These are phyloP conservation scores for Aspergillus proliferans DNA, from an alignment of 2,329 filamentous ascomycete species.

Conservation along the genomic window DNA sequence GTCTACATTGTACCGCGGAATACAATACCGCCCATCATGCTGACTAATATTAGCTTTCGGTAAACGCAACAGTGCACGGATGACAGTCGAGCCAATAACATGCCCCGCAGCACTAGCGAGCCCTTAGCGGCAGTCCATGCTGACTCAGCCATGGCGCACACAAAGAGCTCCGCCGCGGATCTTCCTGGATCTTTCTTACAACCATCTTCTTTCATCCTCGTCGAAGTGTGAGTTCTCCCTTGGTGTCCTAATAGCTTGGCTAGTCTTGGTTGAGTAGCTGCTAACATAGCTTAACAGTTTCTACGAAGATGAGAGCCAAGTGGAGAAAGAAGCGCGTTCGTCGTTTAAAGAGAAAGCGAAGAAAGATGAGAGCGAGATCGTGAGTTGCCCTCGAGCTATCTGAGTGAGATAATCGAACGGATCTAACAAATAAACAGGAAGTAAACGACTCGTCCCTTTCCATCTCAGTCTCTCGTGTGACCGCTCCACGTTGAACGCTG, in stretches of 20 bases:
- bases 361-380: slow-evolving; percentile 98
- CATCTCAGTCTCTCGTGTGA: slow-evolving; percentile 45
- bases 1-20: neutral
- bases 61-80: slow-evolving; percentile 7
- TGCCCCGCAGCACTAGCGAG: slow-evolving; percentile 15
- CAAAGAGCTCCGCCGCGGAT: slow-evolving; percentile 31
- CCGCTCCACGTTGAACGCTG: slow-evolving; percentile 32
- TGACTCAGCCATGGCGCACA: slow-evolving; percentile 38
- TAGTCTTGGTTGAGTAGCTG: slow-evolving; percentile 12
- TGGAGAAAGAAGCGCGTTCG: slow-evolving; percentile 99
- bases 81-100: slow-evolving; percentile 12
- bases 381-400: slow-evolving; percentile 48
- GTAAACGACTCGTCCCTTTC: slow-evolving; percentile 57
- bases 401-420: neutral
- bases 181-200: slow-evolving; percentile 32
- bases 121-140: slow-evolving; percentile 23
- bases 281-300: slow-evolving; percentile 23
- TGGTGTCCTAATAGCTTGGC: slow-evolving; percentile 5
- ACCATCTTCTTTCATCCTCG: slow-evolving; percentile 41
- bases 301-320: slow-evolving; percentile 76
- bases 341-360: slow-evolving; percentile 99
- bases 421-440: slow-evolving; percentile 49
- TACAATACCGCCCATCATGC: neutral
- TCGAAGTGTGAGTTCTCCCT: slow-evolving; percentile 35
- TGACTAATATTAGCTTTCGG: slow-evolving; percentile 14